These are phyloP conservation scores for Colletotrichum viniferum DNA, from an alignment of 2,329 filamentous ascomycete species.

Conservation along the genomic window DNA sequence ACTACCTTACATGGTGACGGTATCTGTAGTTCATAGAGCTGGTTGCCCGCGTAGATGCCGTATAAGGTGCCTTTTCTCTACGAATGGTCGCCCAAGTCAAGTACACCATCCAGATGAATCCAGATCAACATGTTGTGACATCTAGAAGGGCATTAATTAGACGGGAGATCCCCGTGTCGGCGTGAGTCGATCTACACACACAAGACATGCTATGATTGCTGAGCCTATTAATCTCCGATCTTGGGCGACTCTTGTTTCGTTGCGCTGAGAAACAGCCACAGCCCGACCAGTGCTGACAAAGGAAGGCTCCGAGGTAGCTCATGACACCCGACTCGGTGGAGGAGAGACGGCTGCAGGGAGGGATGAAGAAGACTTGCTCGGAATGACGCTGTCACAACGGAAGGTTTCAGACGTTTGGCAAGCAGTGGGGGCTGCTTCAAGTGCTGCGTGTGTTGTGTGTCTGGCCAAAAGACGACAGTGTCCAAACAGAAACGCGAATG, in stretches of 20 bases:
- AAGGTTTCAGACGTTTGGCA: conserved; percentile 15
- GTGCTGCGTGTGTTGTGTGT: not conserved
- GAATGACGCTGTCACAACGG: conserved; percentile 4
- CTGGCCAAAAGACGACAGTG: not conserved
- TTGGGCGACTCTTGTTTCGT: not conserved
- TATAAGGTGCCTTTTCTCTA: no score
- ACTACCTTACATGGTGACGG: not conserved
- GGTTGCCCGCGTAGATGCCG: not conserved
- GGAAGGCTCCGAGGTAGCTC: not conserved
- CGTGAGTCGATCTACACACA: not conserved
- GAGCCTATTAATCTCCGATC: not conserved
- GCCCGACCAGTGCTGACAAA: not conserved
- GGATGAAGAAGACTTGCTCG: not conserved
- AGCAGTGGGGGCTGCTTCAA: conserved; percentile 11
- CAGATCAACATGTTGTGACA: not conserved
- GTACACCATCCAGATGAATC: not conserved
- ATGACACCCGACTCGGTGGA: not conserved
- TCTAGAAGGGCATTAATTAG: not conserved
- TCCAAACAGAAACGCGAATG: not conserved
- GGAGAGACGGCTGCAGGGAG: no score
- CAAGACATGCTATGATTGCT: not conserved
- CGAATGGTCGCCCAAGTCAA: no score
- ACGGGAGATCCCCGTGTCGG: not conserved
- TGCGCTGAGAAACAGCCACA: not conserved
- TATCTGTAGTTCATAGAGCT: not conserved